Conservation (phyloP, 2,329 filamentous ascomycete species). For the Neofusicoccum laricinum region DNA sequence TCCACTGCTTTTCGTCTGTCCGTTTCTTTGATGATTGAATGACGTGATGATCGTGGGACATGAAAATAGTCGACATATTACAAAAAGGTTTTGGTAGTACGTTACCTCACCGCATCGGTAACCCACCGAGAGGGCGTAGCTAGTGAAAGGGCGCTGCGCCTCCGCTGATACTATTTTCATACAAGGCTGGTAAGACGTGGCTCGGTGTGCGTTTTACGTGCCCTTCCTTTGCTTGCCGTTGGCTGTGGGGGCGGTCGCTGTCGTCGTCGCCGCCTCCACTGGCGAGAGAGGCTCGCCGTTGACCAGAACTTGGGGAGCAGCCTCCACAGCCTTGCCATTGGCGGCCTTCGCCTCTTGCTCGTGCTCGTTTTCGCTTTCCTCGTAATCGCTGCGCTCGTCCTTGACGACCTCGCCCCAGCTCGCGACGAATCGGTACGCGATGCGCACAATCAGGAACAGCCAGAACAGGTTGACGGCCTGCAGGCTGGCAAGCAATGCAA, state of each 20-base stretch:
- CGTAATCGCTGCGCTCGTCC: slow-evolving; percentile 71
- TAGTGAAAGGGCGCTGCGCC: background rate
- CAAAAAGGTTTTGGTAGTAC: background rate
- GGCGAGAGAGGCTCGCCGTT: slow-evolving; percentile 26
- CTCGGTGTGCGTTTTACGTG: background rate
- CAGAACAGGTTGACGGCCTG: slow-evolving; percentile 79
- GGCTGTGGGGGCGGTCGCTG: background rate
- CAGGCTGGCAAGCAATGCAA: slow-evolving; percentile 61
- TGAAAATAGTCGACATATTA: slow-evolving; percentile 3
- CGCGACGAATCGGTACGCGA: slow-evolving; percentile 67
- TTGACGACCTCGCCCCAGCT: slow-evolving; percentile 53
- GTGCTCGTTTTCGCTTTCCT: slow-evolving; percentile 31
- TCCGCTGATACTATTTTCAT: background rate
- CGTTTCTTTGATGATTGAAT: background rate
- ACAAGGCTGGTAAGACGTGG: background rate
- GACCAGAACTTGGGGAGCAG: slow-evolving; percentile 25
- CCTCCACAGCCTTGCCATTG: slow-evolving; percentile 15
- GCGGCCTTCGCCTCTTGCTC: background rate
- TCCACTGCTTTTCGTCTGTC: background rate
- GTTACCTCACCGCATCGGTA: background rate
- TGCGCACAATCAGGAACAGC: slow-evolving; percentile 74
- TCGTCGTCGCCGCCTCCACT: slow-evolving; percentile 8
- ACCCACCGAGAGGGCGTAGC: background rate
- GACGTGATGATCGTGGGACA: background rate
- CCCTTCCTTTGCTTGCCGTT: slow-evolving; percentile 10